Conservation (phyloP, 2,329 filamentous ascomycete species). For the Juglanconis sp. region DNA sequence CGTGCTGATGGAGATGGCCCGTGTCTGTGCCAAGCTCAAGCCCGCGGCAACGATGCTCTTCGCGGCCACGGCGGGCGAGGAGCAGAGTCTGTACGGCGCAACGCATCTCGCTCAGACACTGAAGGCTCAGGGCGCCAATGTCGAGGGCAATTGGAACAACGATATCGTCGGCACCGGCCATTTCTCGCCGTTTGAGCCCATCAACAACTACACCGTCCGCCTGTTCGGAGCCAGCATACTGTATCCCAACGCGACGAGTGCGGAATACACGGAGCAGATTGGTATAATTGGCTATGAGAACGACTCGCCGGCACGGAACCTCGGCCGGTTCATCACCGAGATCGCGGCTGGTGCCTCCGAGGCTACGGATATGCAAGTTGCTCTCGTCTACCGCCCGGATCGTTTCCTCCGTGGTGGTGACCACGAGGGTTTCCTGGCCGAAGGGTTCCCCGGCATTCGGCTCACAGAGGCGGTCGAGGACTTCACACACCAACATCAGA, state of each 20-base stretch:
- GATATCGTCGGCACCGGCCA: constrained; percentile 54
- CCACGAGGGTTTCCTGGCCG: constrained; percentile 51
- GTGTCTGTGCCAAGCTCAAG: constrained; percentile 44
- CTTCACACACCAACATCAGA: constrained; percentile 56
- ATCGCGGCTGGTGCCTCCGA: constrained; percentile 43
- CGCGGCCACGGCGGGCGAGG: constrained; percentile 55
- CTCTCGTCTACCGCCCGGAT: constrained; percentile 54
- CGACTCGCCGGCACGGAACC: constrained; percentile 45
- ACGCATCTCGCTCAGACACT: constrained; percentile 50
- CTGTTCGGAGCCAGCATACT: constrained; percentile 35
- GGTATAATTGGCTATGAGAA: constrained; percentile 41
- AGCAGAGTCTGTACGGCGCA: constrained; percentile 53
- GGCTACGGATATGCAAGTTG: constrained; percentile 52
- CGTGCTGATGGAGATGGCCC: constrained; percentile 52
- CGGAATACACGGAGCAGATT: constrained; percentile 13
- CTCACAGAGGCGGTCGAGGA: constrained; percentile 59
- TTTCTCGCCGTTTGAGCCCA: constrained; percentile 34
- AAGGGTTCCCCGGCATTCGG: constrained; percentile 52
- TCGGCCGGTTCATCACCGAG: constrained; percentile 53
- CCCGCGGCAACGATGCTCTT: constrained; percentile 54
- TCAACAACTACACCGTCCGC: constrained; percentile 43
- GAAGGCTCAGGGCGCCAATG: constrained; percentile 47
- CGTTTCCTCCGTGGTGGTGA: constrained; percentile 56
- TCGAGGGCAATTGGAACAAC: constrained; percentile 56
- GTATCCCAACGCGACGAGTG: constrained; percentile 13